Conservation (phyloP, 176 grass and related monocot genomes). For the Urochloa ruziziensis region DNA sequence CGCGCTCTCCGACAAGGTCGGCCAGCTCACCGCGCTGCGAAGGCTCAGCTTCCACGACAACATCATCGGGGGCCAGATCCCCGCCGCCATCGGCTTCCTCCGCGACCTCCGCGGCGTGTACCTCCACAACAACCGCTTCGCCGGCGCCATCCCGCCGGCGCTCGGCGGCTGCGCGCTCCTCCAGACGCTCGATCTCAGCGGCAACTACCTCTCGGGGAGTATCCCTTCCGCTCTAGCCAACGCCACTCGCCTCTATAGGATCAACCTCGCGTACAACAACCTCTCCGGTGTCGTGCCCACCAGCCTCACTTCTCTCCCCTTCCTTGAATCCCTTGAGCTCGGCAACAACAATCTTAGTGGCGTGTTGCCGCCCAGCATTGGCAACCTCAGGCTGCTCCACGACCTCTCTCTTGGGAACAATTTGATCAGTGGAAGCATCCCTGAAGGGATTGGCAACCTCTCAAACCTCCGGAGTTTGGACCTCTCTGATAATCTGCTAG, state of each 20-base stretch:
- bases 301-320: slow-evolving; percentile 45
- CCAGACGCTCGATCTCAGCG: slow-evolving; percentile 82
- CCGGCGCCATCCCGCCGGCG: slow-evolving; percentile 52
- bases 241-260: slow-evolving; percentile 52
- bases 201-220: slow-evolving; percentile 62
- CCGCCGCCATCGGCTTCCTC: slow-evolving; percentile 60
- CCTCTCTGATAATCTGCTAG: slow-evolving; percentile 61
- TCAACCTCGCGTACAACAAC: slow-evolving; percentile 86
- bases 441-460: slow-evolving; percentile 54
- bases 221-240: slow-evolving; percentile 60
- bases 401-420: slow-evolving; percentile 64
- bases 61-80: slow-evolving; percentile 65
- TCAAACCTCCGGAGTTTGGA: slow-evolving; percentile 59
- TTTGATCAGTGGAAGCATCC: slow-evolving; percentile 66
- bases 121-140: slow-evolving; percentile 95
- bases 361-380: slow-evolving; percentile 51
- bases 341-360: slow-evolving; percentile 69
- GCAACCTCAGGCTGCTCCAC: slow-evolving; percentile 49
- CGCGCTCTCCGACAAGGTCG: slow-evolving; percentile 67
- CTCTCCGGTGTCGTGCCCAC: slow-evolving; percentile 64
- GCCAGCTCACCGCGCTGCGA: slow-evolving; percentile 69
- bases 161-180: slow-evolving; percentile 67
- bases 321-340: slow-evolving; percentile 60
- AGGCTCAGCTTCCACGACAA: slow-evolving; percentile 92
- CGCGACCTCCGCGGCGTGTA: slow-evolving; percentile 66